Conservation (phyloP, 1,284 basidiomycete species). For the Ustanciosporium gigantosporum region DNA sequence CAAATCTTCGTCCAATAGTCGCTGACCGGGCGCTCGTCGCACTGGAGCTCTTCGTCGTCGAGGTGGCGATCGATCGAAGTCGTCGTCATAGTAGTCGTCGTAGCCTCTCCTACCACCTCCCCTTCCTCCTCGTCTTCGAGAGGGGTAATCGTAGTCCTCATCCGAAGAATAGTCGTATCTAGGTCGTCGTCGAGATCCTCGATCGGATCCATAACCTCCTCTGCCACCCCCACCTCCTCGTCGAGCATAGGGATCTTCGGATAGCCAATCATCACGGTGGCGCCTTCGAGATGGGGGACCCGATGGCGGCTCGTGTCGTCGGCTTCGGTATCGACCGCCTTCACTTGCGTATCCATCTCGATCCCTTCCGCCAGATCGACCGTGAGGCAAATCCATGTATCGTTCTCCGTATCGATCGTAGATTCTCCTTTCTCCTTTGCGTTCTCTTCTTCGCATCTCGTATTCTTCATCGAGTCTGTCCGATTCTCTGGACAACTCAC, state of each 20-base stretch:
- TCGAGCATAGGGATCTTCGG: conserved; percentile 24
- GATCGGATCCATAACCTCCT: conserved; percentile 1
- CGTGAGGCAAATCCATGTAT: conserved; percentile 15
- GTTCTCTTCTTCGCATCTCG: conserved; percentile 14
- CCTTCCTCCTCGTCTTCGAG: conserved; percentile 3
- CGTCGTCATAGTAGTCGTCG: conserved; percentile 1
- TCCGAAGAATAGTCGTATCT: conserved; percentile 28
- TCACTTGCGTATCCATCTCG: conserved; percentile 24
- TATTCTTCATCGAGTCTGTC: conserved; percentile 16
- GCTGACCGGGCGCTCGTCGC: conserved; percentile 24
- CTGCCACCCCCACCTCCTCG: conserved; percentile 4
- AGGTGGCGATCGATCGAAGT: conserved; percentile 2
- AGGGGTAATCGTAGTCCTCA: conserved; percentile 17
- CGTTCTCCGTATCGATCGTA: conserved; percentile 12
- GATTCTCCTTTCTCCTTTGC: conserved; percentile 6
- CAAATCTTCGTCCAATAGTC: conserved; percentile 51
- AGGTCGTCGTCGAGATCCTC: conserved; percentile 4
- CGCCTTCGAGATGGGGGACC: conserved; percentile 2
- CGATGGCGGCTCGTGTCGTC: too few species aligned
- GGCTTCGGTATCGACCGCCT: conserved; percentile 10
- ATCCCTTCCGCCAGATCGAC: conserved; percentile 7
- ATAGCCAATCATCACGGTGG: conserved; percentile 29
- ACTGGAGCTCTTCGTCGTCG: conserved; percentile 7
- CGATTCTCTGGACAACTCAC: conserved; percentile 9
- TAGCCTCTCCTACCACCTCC: not conserved